Evolutionary conservation across 106 monocot genomes (phyloP), one percentile per base, ranked within the genome.

Genomic region (Dendrobium huoshanense): DNA sequence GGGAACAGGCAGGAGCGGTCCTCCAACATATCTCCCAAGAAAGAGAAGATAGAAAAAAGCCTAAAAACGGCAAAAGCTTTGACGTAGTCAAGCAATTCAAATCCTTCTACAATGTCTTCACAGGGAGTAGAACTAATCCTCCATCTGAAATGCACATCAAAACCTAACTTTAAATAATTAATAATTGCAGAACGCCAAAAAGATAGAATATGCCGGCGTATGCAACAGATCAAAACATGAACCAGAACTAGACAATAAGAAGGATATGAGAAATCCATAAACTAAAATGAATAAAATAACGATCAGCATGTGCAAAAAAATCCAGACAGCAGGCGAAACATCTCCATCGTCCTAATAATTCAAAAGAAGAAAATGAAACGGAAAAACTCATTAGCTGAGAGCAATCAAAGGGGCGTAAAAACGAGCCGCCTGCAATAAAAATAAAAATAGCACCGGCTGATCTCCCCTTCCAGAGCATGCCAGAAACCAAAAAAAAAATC

Each of bases 1-100:
- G 86, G 83, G 67, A 87, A 83, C 85, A 95, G 80, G 79, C 88
- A 95, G 68, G 85, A 86, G 82, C 88, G 92, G 45, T 86, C 83
- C 78, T 92, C 92, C 82, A 95, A 83, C 92, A 95, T 90, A 54
- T 80, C 41, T 67, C 74, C 17, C 16, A 33, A 29, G 72, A 2
- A 5, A 10, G 51, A 51, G 51, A 51, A 51, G 51, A 51, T 51
- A 15, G 13, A 10, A 51, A 13, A 40, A 37, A 37, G 33, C 29
- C 3, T 70, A 31, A 25, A 37, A 70, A 11, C 11, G 24, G 13
- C 68, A 70, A 29, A 70, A 70, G 15, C 11, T 33, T 70, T 70
- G 13, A 33, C 40, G 15, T 40, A 51, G 51, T 51, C 51, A 51
- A 51, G 13, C 72, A 72, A 40, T 27, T 4, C 16, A 1, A 43